Evolutionary conservation across 805 yeast species (phyloP).

Genomic region (Starmerella tilneyi): DNA sequence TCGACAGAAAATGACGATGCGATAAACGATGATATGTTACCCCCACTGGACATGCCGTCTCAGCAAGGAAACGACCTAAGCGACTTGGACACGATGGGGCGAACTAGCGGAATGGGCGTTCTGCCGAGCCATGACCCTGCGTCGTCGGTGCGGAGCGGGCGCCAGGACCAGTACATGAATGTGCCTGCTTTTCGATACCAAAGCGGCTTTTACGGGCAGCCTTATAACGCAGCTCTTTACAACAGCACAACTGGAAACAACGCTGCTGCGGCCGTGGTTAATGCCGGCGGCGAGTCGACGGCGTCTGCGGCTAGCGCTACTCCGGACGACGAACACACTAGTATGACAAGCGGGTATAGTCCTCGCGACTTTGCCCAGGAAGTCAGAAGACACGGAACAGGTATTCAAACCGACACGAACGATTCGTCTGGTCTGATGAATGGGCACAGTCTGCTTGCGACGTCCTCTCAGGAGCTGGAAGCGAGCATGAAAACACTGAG

Average conservation of each 20-base stretch:
- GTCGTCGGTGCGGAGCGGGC: not conserved
- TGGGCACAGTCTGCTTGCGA: not conserved
- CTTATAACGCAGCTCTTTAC: conserved; percentile 15
- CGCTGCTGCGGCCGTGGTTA: conserved; percentile 9
- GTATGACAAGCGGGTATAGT: no score
- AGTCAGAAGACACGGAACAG: not conserved
- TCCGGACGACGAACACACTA: not conserved
- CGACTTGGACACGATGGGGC: no score
- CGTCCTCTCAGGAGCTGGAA: conserved; percentile 11
- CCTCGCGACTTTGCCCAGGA: no score
- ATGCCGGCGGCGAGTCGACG: conserved; percentile 5
- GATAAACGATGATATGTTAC: no score
- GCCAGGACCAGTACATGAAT: not conserved
- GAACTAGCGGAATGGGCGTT: no score
- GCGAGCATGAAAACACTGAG: conserved; percentile 7
- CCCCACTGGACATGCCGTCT: no score
- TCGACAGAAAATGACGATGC: not conserved
- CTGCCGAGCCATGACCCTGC: not conserved
- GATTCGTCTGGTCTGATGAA: not conserved
- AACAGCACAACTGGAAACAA: conserved; percentile 11
- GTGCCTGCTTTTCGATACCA: conserved; percentile 4
- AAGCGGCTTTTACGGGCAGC: not conserved
- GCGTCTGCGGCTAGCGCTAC: not conserved
- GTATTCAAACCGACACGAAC: no score
- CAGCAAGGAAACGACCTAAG: no score